Evolutionary conservation across 306 rosid species (phyloP).

Genomic region (Prunus kanzakura): DNA sequence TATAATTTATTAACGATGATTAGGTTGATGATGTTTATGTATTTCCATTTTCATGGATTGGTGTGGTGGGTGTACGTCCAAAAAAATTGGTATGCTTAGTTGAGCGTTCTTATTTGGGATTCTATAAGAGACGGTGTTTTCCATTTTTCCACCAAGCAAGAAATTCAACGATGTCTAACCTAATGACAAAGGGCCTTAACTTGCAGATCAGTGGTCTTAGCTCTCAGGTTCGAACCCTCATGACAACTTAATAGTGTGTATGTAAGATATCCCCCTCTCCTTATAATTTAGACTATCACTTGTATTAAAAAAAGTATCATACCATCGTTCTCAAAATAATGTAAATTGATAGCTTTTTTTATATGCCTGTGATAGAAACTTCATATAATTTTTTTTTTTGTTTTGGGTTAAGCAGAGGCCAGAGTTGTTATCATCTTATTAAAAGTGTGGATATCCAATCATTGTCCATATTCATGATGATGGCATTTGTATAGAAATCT

Average conservation of each 20-base stretch:
- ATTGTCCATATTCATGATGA: not conserved
- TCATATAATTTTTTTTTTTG: fast-evolving
- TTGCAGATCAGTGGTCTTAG: too few species aligned
- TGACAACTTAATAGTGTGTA: too few species aligned
- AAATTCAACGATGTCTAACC: too few species aligned
- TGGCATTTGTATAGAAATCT: not conserved
- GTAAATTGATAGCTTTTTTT: too few species aligned
- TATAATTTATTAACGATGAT: too few species aligned
- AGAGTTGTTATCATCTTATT: too few species aligned
- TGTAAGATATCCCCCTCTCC: fast-evolving
- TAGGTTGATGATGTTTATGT: not conserved
- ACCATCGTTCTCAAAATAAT: too few species aligned
- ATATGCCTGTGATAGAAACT: not conserved
- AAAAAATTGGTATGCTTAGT: not conserved
- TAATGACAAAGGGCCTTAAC: too few species aligned
- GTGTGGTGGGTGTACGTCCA: not conserved
- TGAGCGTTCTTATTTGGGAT: not conserved
- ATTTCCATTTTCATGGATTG: not conserved
- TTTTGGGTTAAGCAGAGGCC: too few species aligned
- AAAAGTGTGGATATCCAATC: not conserved
- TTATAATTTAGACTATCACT: too few species aligned
- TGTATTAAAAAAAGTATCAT: too few species aligned
- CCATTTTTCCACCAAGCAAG: not conserved
- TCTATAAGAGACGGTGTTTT: not conserved
- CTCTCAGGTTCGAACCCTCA: too few species aligned